Evolutionary conservation across 2,329 filamentous ascomycete genomes (phyloP).

Genomic region (Thielaviopsis populi): DNA sequence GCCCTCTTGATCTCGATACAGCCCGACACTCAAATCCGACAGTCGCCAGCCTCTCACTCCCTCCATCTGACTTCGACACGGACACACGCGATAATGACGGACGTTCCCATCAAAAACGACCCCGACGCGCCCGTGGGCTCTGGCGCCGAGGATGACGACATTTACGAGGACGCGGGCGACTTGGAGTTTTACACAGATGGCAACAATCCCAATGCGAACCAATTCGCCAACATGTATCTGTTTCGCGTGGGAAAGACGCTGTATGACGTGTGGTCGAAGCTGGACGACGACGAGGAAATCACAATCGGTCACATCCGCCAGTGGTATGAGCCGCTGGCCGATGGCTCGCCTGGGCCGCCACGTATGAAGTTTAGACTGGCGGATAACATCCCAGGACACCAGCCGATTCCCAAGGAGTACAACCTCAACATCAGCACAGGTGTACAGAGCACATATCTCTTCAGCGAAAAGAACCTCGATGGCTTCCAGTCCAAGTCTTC

Average conservation of each 20-base stretch:
- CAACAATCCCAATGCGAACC: conserved; percentile 22
- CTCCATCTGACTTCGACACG: background rate
- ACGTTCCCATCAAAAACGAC: conserved; percentile 32
- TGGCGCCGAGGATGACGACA: conserved; percentile 46
- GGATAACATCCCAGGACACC: conserved; percentile 49
- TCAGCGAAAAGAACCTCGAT: conserved; percentile 51
- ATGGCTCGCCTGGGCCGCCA: conserved; percentile 20
- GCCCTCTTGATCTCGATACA: background rate
- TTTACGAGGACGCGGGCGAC: conserved; percentile 47
- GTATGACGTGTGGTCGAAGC: conserved; percentile 59
- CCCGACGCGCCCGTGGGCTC: conserved; percentile 26
- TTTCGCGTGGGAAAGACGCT: conserved; percentile 65
- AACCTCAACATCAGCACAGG: conserved; percentile 51
- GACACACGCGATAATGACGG: conserved; percentile 10
- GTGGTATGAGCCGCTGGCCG: conserved; percentile 35
- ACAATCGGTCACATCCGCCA: conserved; percentile 60
- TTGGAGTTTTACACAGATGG: conserved; percentile 38
- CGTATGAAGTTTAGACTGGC: conserved; percentile 53
- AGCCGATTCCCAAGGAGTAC: conserved; percentile 75
- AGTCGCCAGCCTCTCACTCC: no score
- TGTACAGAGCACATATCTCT: conserved; percentile 76
- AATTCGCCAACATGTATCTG: conserved; percentile 43
- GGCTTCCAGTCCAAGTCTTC: conserved; percentile 51
- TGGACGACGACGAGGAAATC: conserved; percentile 71
- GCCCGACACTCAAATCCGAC: background rate